phyloP scores from a whole-genome alignment of 257 asterid species.

The Buddleja alternifolia region DNA sequence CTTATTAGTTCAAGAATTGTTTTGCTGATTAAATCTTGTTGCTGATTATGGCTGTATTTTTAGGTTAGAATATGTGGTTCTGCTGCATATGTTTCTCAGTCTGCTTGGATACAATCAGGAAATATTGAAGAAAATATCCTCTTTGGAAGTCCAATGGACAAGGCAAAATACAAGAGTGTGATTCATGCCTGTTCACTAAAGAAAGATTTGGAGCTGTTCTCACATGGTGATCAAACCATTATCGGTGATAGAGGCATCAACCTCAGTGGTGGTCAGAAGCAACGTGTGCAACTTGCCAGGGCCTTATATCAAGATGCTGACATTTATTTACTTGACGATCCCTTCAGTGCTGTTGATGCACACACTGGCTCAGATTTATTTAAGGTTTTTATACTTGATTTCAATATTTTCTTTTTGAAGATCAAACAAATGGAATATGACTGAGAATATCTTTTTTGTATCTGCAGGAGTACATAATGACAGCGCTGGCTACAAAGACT shows the following conservation, averaged over 20 bases:
- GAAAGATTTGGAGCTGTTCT: constrained; percentile 87
- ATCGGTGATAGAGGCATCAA: constrained; percentile 99
- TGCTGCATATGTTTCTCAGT: constrained; percentile 93
- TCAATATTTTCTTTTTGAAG: constrained; percentile 1
- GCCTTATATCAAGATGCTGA: constrained; percentile 98
- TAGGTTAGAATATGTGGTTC: constrained; percentile 91
- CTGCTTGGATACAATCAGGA: constrained; percentile 99
- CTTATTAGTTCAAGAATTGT: not conserved
- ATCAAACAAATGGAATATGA: constrained; percentile 17
- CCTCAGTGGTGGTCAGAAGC: constrained; percentile 99
- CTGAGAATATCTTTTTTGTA: constrained; percentile 28
- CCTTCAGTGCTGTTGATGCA: constrained; percentile 99
- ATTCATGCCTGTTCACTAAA: constrained; percentile 90
- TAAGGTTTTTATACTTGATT: constrained; percentile 42
- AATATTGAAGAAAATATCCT: constrained; percentile 91
- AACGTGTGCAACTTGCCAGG: constrained; percentile 96
- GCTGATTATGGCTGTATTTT: constrained; percentile 34
- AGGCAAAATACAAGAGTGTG: constrained; percentile 82
- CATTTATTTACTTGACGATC: constrained; percentile 92
- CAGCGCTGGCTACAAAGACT: constrained; percentile 82
- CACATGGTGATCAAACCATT: constrained; percentile 97
- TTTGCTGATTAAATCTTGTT: constrained; percentile 10
- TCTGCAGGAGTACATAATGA: constrained; percentile 90
- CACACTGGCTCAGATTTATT: constrained; percentile 96
- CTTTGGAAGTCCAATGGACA: constrained; percentile 97